Percentiles rank a stretch among this genome's conserved stretches.
Conservation (phyloP, 2,329 filamentous ascomycete species). For the Cladosporium sp. region DNA sequence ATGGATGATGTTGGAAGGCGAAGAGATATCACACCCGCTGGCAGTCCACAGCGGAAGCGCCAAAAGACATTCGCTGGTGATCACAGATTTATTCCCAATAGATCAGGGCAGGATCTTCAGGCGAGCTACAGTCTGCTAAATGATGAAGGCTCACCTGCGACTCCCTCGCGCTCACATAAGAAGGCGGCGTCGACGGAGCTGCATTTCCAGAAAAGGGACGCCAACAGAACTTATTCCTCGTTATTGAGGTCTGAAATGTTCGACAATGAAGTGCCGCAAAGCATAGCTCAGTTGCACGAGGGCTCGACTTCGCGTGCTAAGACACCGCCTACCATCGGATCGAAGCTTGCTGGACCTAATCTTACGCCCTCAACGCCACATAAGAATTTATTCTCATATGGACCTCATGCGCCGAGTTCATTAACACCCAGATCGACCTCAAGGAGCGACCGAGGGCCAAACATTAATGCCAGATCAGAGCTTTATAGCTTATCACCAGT, state of each 20-base stretch:
- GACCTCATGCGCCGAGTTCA: conserved; percentile 81
- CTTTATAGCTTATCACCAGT: conserved; percentile 95
- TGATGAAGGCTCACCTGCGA: conserved; percentile 89
- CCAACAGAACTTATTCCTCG: conserved; percentile 86
- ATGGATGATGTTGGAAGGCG: conserved; percentile 57
- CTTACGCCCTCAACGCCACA: conserved; percentile 92
- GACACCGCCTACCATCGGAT: conserved; percentile 69
- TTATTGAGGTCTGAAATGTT: conserved; percentile 89
- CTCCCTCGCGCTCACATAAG: conserved; percentile 79
- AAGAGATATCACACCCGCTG: conserved; percentile 56
- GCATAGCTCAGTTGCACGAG: conserved; percentile 59
- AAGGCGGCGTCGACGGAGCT: conserved; percentile 83
- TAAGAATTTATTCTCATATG: conserved; percentile 85
- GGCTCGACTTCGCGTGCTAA: conserved; percentile 53
- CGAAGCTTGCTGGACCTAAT: conserved; percentile 63
- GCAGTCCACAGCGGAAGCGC: conserved; percentile 65
- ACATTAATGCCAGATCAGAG: conserved; percentile 83
- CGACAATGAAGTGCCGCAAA: conserved; percentile 81
- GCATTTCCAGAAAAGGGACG: conserved; percentile 93
- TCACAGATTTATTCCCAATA: conserved; percentile 85
- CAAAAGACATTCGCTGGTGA: conserved; percentile 60
- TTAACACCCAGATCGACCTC: conserved; percentile 60
- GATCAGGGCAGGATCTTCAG: conserved; percentile 86
- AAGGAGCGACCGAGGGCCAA: conserved; percentile 79
- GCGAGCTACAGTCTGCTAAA: conserved; percentile 89